Evolutionary conservation across 768 basidiomycete species (phyloP), one percentile per base, ranked within the genome.

Genomic region (Dioszegia hungarica): DNA sequence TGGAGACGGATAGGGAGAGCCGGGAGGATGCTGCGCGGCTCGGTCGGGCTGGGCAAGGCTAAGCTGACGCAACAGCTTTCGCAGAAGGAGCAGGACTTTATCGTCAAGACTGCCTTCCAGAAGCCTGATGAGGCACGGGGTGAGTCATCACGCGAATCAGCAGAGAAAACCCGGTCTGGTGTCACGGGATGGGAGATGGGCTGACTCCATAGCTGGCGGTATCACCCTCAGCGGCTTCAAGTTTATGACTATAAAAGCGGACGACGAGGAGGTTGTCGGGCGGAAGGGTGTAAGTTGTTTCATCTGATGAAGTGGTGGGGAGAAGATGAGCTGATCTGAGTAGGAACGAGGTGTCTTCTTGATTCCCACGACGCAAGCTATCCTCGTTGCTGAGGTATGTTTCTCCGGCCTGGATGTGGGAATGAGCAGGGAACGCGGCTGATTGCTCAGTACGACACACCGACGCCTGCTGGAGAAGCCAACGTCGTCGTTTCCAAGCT

Each of bases 301-400:
- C n/a, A n/a, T n/a, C n/a, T n/a, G n/a, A n/a, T n/a, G n/a, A n/a
- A n/a, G n/a, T n/a, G n/a, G n/a, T n/a, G n/a, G n/a, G n/a, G n/a
- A n/a, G n/a, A n/a, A n/a, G n/a, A n/a, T n/a, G n/a, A 38, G 46
- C 46, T 57, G 53, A 51, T 56, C 12, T 24, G 24, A 15, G 15
- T 68, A 93, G 90, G 81, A 80, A 20, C 84, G 89, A 73, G 92
- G 93, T 1, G 83, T 80, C 34, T 74, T 85, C 60, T 67, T 91
- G 57, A 85, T 88, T 44, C 88, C 87, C 80, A 93, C 90, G 17
- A 86, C 81, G 59, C 86, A 88, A 68, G 90, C 89, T n/a, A 79
- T 94, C 54, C 79, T 97, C 50, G 84, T 95, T 20, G 83, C 84
- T 5, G 85, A 86, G 63, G 74, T 75, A 33, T 37, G 60, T 45